Base-by-base conservation (phyloP, 1,284 basidiomycete genomes). In the Cryptococcus wingfieldii region DNA sequence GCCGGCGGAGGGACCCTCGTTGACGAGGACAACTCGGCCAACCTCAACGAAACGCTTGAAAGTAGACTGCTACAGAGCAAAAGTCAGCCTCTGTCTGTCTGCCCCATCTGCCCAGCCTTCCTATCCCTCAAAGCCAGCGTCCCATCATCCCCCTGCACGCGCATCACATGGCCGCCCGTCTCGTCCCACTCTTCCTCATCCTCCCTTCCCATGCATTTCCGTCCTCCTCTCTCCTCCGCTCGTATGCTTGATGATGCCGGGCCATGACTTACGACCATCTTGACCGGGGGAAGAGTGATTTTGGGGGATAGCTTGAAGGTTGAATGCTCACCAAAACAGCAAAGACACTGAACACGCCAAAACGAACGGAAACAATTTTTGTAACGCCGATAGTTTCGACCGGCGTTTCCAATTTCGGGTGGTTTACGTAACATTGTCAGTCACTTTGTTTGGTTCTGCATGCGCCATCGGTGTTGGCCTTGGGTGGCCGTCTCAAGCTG, bases 21-120 rank as follows among this genome's bases (percentile, higher is more conserved):
- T 90, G 81, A 98, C 83, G 81, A 98, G 90, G 78, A 98, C 91
- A 67, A 98, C 94, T 88, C 95, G 90, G 78, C 94, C 95, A 76
- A 97, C 91, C 85, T 98, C 90, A 77, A 98, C 94, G 81, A 94
- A 97, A 65, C 92, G 90, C 81, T 88, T 88, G 84, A 98, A 98
- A 78, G 86, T 91, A 72, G 89, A 90, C 71, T 87, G 78, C 66
- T 76, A 67, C 58, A 70, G 63, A 23, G 44, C 48, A 60, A 44
- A 43, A 27, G 51, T 47, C 23, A 49, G 46, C 45, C 8, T 44
- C 43, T 46, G 49, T 10, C 42, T 7, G 14, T 39, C 37, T 47
- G 18, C 18, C 46, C 25, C 31, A 1, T 5, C 37, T 41, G 13
- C 7, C 10, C 39, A 37, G 27, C 16, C 28, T 8, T 14, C 28